Base-by-base conservation (phyloP, 2,329 filamentous ascomycete species). In the Pseudogymnoascus sp. region DNA sequence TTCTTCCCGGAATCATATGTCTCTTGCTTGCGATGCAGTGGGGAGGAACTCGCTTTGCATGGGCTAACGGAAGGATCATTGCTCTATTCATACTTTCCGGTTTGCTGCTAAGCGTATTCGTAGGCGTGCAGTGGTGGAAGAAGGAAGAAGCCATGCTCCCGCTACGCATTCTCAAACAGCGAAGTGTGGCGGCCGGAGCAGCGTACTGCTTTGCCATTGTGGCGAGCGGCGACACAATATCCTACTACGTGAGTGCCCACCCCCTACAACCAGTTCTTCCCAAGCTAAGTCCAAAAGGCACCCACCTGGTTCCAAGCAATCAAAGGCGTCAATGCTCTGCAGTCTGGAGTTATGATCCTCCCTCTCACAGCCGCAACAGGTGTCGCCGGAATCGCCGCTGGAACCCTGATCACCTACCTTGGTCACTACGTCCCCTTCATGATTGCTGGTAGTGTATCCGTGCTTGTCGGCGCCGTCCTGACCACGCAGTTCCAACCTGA, bases 111-210 rank as follows among this genome's bases (percentile, higher is more conserved):
- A 62, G 70, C 3, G 60, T 71, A 7, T 69, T 72, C 38, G 41
- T 60, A n/a, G 38, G 60, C 6, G 67, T 75, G 45, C 73, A 77
- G 64, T 65, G 72, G 65, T 71, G 69, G 62, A 69, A 74, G 58
- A 63, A 67, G 38, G 73, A 76, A 8, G 68, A 67, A 19, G 76
- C 74, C 3, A 76, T 72, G 5, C 69, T 77, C 16, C 75, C 76
- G 8, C 72, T 70, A 14, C 70, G 73, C 6, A 72, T 77, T 61
- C 60, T 76, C 28, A 64, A 64, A 14, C 67, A 75, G n/a, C 70
- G 75, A 11, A 74, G 68, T 19, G 69, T 78, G 3, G 64, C 62
- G 19, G 19, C 19, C 19, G 19, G 19, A 19, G 19, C 19, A 19
- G 19, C 19, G 19, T 19, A 19, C 19, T 19, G 19, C 19, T 19